Evolutionary conservation across 2,329 filamentous ascomycete genomes (phyloP), one percentile per base, ranked within the genome.

Genomic region (Colletotrichum sidae): DNA sequence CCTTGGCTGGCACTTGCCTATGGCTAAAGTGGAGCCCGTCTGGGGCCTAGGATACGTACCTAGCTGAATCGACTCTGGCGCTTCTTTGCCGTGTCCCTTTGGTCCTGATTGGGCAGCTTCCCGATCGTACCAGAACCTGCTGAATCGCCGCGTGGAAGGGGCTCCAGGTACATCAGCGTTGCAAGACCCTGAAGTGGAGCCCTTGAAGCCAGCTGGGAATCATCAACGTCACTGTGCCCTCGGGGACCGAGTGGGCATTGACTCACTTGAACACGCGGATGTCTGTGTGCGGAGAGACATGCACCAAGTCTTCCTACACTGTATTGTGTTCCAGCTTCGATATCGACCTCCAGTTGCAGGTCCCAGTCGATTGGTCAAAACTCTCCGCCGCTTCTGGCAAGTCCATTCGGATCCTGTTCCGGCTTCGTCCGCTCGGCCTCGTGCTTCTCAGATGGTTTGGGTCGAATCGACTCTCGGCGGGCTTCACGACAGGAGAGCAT

Each of bases 141-240:
- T 60, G 60, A 65, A 65, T 67, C 54, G 60, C 60, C 60, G 64
- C 49, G 59, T 58, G 62, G 58, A 62, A 62, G 52, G 35, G 53
- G 53, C 25, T 25, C 25, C 25, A 25, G 25, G 25, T 25, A 25
- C 25, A 25, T 25, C 25, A 25, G 25, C 25, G 25, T 25, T 25
- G 49, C 47, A 57, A 47, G 64, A 64, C 60, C 64, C 64, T 64
- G 47, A 37, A 60, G 64, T 65, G 64, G 64, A 55, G 60, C 55
- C 44, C 15, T 11, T 11, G 38, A 54, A 65, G 54, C 61, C 52
- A 68, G 4, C 25, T 25, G 25, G 25, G 25, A 67, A 55, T 68
- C 66, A 58, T 59, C 63, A 68, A 68, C 66, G 66, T 68, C 66
- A 68, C 63, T 67, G 44, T 44, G 49, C 55, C 54, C 64, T 65